Conservation (phyloP, 805 yeast genomes). For the Nakazawaea sp. region DNA sequence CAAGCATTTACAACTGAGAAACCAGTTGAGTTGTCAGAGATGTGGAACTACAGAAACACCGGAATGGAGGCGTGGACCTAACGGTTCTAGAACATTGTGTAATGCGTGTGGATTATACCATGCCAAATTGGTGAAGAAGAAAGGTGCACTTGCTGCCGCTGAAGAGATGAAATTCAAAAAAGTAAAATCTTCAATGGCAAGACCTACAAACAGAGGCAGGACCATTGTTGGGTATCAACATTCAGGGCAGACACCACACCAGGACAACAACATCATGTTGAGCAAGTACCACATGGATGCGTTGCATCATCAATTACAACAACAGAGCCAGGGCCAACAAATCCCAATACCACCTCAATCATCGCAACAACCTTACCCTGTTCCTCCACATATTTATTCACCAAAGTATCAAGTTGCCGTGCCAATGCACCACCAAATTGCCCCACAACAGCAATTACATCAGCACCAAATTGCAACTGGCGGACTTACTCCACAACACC, state of each 20-base stretch:
- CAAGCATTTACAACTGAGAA: too few relatives aligned
- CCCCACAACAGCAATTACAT: too few relatives aligned
- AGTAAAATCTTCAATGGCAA: constrained; percentile 1
- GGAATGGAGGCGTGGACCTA: constrained; percentile 83
- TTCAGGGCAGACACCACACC: background rate
- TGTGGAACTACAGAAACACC: constrained; percentile 60
- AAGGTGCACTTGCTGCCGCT: constrained; percentile 48
- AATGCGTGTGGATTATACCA: constrained; percentile 80
- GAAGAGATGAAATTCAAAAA: constrained; percentile 27
- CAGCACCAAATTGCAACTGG: too few relatives aligned
- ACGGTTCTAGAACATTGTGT: constrained; percentile 69
- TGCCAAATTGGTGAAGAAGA: constrained; percentile 57
- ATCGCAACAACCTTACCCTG: too few relatives aligned
- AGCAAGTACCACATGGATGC: constrained; percentile 2
- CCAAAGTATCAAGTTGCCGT: too few relatives aligned
- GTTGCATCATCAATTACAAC: constrained; percentile 3
- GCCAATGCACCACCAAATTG: too few relatives aligned
- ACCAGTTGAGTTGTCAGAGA: constrained; percentile 10
- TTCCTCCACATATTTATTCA: too few relatives aligned
- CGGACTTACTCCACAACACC: too few relatives aligned
- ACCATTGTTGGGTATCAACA: background rate
- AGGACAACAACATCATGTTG: constrained; percentile 2
- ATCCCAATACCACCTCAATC: too few relatives aligned
- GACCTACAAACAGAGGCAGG: background rate
- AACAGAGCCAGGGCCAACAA: too few relatives aligned